Evolutionary conservation across 148 eudicot species (phyloP).

Genomic region (Rhododendron ovatum): DNA sequence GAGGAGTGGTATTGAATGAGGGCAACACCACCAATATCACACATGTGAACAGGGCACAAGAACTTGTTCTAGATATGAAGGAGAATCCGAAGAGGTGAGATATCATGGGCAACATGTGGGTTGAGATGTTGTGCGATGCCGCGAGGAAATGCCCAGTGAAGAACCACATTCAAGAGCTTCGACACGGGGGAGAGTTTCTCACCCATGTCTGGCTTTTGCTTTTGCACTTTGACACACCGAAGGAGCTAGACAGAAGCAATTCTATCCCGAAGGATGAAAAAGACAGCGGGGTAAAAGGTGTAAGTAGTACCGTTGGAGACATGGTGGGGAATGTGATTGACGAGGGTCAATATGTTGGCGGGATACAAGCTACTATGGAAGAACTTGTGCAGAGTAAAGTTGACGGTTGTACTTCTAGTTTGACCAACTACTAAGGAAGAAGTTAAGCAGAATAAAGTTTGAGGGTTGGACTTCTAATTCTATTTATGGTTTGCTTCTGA

Average conservation of each 20-base stretch:
- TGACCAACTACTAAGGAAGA: background rate
- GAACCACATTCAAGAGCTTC: background rate
- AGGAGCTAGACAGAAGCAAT: background rate
- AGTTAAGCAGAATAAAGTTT: background rate
- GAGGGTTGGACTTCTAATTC: background rate
- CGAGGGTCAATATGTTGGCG: background rate
- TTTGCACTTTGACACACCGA: background rate
- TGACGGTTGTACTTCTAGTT: background rate
- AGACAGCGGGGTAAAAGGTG: background rate
- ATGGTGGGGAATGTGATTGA: background rate
- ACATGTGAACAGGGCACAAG: background rate
- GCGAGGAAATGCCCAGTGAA: background rate
- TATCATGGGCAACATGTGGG: background rate
- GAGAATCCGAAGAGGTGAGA: background rate
- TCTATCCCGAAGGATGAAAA: background rate
- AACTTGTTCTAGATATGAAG: background rate
- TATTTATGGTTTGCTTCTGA: background rate
- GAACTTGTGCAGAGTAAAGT: background rate
- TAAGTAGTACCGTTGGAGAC: background rate
- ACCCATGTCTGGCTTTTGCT: background rate
- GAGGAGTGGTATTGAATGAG: background rate
- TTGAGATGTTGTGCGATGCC: background rate
- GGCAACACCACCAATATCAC: background rate
- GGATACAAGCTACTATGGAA: background rate
- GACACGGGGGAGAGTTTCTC: background rate